Conservation (phyloP, 345 rosid species). For the Acer campestre region DNA sequence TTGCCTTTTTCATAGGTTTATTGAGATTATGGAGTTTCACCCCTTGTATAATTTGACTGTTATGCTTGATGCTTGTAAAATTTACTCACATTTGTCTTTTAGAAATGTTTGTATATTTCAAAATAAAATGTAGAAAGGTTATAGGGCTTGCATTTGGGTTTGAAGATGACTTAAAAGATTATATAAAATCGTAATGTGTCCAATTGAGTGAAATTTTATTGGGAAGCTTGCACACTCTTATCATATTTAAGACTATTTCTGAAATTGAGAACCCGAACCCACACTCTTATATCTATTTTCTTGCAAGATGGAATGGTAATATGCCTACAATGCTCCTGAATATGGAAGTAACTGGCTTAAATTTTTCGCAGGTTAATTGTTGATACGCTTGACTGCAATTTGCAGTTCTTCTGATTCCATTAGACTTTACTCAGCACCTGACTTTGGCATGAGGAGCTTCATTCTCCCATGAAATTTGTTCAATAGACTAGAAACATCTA, state of each 20-base stretch:
- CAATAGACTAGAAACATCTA: slow-evolving; percentile 21
- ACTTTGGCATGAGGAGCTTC: slow-evolving; percentile 20
- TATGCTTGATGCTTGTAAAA: background rate
- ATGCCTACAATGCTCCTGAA: slow-evolving; percentile 8
- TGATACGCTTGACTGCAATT: background rate
- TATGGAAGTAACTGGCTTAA: slow-evolving; percentile 15
- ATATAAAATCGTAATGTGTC: background rate
- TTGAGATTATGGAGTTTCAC: background rate
- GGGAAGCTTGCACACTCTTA: background rate
- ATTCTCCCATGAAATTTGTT: slow-evolving; percentile 14
- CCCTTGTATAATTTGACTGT: background rate
- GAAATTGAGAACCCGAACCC: background rate
- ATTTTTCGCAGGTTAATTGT: slow-evolving; percentile 16
- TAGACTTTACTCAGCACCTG: slow-evolving; percentile 14
- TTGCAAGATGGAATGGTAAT: slow-evolving; percentile 9
- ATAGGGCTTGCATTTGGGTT: background rate
- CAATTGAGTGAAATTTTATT: background rate
- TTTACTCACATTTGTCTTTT: background rate
- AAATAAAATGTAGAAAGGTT: background rate
- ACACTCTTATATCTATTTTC: background rate
- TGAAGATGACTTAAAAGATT: background rate
- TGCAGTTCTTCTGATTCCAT: background rate
- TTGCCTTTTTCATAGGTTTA: background rate
- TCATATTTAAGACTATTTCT: background rate
- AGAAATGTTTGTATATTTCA: background rate